Conservation (phyloP, 257 asterid species). For the Solanum chilense region DNA sequence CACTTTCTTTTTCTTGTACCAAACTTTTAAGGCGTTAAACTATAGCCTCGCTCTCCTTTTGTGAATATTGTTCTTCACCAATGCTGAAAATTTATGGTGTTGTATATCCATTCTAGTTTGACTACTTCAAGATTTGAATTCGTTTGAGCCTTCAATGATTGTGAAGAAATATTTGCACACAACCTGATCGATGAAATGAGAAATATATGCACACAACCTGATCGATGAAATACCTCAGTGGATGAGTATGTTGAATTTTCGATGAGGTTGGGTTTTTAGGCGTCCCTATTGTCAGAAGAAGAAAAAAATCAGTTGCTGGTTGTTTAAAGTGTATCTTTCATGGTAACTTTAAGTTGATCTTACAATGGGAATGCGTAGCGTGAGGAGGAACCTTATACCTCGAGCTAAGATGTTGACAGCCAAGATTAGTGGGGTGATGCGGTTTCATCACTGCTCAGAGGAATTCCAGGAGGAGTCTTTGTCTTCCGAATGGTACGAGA, state of each 20-base stretch:
- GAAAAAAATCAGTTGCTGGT: neutral
- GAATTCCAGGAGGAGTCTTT: slow-evolving; percentile 17
- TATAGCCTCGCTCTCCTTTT: neutral
- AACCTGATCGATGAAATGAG: neutral
- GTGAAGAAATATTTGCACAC: neutral
- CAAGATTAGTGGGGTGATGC: slow-evolving; percentile 2
- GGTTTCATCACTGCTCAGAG: slow-evolving; percentile 15
- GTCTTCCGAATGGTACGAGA: slow-evolving; percentile 59
- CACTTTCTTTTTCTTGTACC: neutral
- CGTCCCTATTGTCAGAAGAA: neutral
- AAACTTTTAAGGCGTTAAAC: neutral
- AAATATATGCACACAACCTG: neutral
- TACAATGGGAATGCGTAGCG: slow-evolving; percentile 22
- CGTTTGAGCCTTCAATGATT: neutral
- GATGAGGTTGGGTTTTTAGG: neutral
- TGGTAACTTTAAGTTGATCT: neutral
- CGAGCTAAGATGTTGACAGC: slow-evolving; percentile 5
- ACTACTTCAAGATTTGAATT: neutral
- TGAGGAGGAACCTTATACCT: slow-evolving; percentile 7
- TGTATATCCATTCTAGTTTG: neutral
- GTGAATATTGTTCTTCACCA: neutral
- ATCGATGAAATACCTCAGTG: neutral
- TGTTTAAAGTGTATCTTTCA: neutral
- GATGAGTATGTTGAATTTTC: neutral
- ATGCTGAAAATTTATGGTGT: neutral